A percentile compares a stretch with the other conserved stretches of the same genome.
Evolutionary conservation across 768 basidiomycete species (phyloP).

Genomic region (Krasilnikovozyma curviuscula): DNA sequence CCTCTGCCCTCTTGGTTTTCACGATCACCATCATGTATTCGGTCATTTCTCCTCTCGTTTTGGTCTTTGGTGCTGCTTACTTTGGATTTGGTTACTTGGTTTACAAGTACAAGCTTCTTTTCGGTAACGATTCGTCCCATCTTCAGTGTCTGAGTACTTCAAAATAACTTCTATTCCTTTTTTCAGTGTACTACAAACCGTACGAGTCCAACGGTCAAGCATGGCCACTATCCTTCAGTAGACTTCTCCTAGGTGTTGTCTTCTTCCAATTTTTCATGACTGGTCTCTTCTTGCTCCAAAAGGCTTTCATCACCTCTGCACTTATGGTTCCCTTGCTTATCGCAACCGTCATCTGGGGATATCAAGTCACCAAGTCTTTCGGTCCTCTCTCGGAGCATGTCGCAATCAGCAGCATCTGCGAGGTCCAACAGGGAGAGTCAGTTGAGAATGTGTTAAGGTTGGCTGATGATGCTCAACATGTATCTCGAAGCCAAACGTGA

Average conservation of each 20-base stretch:
- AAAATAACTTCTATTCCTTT: not conserved
- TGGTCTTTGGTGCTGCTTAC: constrained; percentile 86
- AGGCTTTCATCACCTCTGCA: constrained; percentile 40
- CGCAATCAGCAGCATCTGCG: constrained; percentile 64
- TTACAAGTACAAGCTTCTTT: constrained; percentile 93
- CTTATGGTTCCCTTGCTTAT: constrained; percentile 56
- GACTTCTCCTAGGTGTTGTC: constrained; percentile 76
- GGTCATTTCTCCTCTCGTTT: constrained; percentile 83
- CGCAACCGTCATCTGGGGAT: constrained; percentile 61
- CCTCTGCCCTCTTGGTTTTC: constrained; percentile 88
- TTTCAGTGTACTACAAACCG: constrained; percentile 85
- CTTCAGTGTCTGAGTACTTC: not conserved
- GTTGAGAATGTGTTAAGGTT: constrained; percentile 57
- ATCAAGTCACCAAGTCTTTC: constrained; percentile 50
- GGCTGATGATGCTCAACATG: constrained; percentile 57
- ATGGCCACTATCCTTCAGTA: constrained; percentile 86
- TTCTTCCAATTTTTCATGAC: constrained; percentile 95
- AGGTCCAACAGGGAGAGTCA: constrained; percentile 76
- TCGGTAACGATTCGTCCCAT: constrained; percentile 40
- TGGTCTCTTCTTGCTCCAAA: constrained; percentile 64
- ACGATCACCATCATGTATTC: constrained; percentile 88
- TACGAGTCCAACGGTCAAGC: constrained; percentile 95
- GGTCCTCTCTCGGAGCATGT: constrained; percentile 54
- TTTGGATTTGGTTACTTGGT: constrained; percentile 91
- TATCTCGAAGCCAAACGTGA: constrained; percentile 73